Conservation (phyloP, 75 land plant genomes). For the Cunninghamia lanceolata region DNA sequence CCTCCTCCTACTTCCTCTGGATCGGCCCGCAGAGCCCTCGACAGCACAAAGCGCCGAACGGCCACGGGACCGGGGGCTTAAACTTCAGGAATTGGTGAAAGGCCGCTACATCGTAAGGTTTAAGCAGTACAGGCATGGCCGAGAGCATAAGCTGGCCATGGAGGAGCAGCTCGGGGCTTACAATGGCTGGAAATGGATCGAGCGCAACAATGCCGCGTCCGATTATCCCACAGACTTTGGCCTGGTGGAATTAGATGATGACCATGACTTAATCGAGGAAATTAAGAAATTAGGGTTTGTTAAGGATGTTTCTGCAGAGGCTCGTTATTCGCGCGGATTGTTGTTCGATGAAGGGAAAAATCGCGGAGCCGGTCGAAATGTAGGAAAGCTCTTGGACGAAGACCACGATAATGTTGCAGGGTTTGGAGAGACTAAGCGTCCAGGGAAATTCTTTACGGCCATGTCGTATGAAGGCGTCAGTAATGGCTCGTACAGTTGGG, state of each 20-base stretch:
- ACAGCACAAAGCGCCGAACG: neutral
- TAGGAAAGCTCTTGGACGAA: neutral
- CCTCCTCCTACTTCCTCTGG: slow-evolving; percentile 8
- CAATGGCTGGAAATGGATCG: slow-evolving; percentile 82
- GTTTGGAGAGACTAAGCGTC: slow-evolving; percentile 37
- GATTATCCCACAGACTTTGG: slow-evolving; percentile 89
- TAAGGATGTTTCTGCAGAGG: slow-evolving; percentile 76
- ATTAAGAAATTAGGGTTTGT: slow-evolving; percentile 49
- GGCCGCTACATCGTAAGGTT: slow-evolving; percentile 71
- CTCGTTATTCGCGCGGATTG: slow-evolving; percentile 54
- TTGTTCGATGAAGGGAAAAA: slow-evolving; percentile 13
- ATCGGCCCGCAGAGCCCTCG: neutral
- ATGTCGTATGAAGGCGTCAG: slow-evolving; percentile 53
- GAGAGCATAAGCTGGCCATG: slow-evolving; percentile 57
- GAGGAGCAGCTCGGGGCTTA: slow-evolving; percentile 11
- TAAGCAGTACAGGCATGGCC: slow-evolving; percentile 47
- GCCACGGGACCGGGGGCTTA: slow-evolving; percentile 4
- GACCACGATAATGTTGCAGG: neutral
- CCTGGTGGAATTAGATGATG: slow-evolving; percentile 44
- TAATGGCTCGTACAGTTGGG: slow-evolving; percentile 24
- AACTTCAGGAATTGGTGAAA: slow-evolving; percentile 3
- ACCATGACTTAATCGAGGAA: slow-evolving; percentile 23
- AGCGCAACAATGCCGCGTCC: slow-evolving; percentile 80
- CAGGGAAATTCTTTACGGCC: slow-evolving; percentile 62
- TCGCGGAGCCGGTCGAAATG: neutral